These are phyloP conservation scores for Williopsis jadinii DNA, from an alignment of 1,139 yeast species.

Conservation along the genomic window DNA sequence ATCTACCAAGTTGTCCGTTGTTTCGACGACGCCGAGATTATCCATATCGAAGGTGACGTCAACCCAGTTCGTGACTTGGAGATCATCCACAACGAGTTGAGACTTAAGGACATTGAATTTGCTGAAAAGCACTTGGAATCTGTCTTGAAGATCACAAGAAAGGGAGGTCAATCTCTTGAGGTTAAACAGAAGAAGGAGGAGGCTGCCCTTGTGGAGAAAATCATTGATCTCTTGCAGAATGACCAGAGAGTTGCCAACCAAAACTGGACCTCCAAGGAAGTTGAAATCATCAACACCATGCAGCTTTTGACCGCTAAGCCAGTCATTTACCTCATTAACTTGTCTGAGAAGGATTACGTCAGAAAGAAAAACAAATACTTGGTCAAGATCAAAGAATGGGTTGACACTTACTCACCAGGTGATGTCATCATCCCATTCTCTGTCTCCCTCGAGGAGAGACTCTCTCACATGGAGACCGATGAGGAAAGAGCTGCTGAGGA, in stretches of 20 bases:
- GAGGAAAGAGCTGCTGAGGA: conserved; percentile 91
- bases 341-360: conserved; percentile 88
- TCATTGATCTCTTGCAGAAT: conserved; percentile 66
- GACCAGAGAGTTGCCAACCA: conserved; percentile 93
- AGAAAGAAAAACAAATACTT: conserved; percentile 98
- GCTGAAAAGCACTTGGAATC: conserved; percentile 86
- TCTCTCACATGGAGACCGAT: conserved; percentile 81
- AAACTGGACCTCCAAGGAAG: conserved; percentile 84
- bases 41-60: conserved; percentile 97
- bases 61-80: conserved; percentile 94
- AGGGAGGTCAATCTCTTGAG: conserved; percentile 95
- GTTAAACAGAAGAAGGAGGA: conserved; percentile 94
- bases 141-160: conserved; percentile 76
- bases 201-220: conserved; percentile 69
- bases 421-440: conserved; percentile 92
- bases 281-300: conserved; percentile 83
- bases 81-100: conserved; percentile 84
- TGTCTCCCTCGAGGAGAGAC: conserved; percentile 87
- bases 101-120: conserved; percentile 95
- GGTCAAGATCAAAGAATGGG: conserved; percentile 92
- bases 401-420: conserved; percentile 89
- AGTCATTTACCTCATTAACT: conserved; percentile 87
- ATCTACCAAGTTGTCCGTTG: conserved; percentile 97
- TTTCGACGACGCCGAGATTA: conserved; percentile 96
- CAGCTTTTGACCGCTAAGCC: conserved; percentile 91